These are phyloP conservation scores for Dalbergia cultrata DNA, from an alignment of 306 rosid species.

Conservation along the genomic window DNA sequence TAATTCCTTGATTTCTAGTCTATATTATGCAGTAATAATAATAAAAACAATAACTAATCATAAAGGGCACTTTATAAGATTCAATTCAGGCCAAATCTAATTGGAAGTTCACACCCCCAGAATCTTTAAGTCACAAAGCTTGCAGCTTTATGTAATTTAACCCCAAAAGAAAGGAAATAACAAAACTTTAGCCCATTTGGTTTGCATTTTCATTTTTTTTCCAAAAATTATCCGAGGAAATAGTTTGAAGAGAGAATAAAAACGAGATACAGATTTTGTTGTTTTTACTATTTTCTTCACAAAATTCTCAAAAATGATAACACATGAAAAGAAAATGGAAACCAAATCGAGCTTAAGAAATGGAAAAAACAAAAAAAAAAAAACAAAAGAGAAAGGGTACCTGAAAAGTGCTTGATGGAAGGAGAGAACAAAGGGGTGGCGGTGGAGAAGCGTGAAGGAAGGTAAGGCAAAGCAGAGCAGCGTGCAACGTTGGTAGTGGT, in stretches of 20 bases:
- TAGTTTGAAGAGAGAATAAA: too few relatives aligned
- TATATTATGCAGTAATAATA: background rate
- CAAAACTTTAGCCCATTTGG: background rate
- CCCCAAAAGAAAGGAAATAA: background rate
- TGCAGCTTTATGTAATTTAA: background rate
- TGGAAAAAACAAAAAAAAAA: background rate
- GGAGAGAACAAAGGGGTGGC: constrained; percentile 57
- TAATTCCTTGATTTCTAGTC: background rate
- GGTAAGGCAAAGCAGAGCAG: constrained; percentile 73
- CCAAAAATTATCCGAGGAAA: too few relatives aligned
- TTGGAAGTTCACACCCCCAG: background rate
- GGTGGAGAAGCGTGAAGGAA: constrained; percentile 76
- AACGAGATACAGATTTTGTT: too few relatives aligned
- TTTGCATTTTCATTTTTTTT: too few relatives aligned
- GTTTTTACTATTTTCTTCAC: too few relatives aligned
- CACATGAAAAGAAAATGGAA: too few relatives aligned
- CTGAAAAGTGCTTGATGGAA: constrained; percentile 60
- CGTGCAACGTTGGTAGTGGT: constrained; percentile 56
- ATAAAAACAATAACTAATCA: background rate
- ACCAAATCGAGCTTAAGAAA: too few relatives aligned
- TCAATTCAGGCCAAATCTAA: background rate
- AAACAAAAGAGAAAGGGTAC: constrained; percentile 39
- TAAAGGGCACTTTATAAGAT: background rate
- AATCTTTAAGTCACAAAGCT: background rate
- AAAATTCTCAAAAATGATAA: too few relatives aligned